phyloP scores from a whole-genome alignment of 2,329 filamentous ascomycete genomes.

The Xylariaceae sp. region DNA sequence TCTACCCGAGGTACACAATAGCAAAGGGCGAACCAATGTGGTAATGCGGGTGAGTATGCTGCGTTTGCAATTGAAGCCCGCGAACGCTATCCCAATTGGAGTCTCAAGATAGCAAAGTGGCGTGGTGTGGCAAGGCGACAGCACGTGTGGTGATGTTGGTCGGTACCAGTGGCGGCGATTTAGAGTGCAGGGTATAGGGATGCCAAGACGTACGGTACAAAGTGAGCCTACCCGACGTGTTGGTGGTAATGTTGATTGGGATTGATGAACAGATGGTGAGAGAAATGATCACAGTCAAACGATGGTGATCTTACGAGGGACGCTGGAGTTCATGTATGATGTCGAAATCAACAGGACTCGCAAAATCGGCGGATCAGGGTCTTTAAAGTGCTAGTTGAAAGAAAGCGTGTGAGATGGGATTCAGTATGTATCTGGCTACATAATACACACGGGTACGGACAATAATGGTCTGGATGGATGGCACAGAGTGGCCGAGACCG shows the following conservation, averaged over 20 bases:
- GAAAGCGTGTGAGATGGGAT: too few species aligned
- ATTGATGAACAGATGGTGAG: neutral
- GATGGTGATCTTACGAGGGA: neutral
- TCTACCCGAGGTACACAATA: too few species aligned
- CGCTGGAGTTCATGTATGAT: conserved; percentile 7
- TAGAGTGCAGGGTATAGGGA: neutral
- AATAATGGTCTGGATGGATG: conserved; percentile 9
- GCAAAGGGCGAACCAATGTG: too few species aligned
- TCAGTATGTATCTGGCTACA: too few species aligned
- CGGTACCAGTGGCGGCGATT: neutral
- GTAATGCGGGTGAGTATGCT: too few species aligned
- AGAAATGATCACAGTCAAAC: conserved; percentile 1
- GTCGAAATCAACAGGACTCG: neutral
- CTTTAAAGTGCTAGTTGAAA: neutral
- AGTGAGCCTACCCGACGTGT: neutral
- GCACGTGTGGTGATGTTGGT: neutral
- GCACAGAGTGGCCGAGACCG: conserved; percentile 27
- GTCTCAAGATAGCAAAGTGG: too few species aligned
- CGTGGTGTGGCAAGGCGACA: too few species aligned
- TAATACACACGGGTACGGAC: too few species aligned
- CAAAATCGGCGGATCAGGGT: neutral
- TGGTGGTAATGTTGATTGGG: neutral
- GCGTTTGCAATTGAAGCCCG: too few species aligned
- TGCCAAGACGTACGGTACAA: neutral
- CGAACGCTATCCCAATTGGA: too few species aligned